Evolutionary conservation across 164 flowering plant genomes (phyloP), one percentile per base, ranked within the genome.

Genomic region (Kingdonia uniflora): DNA sequence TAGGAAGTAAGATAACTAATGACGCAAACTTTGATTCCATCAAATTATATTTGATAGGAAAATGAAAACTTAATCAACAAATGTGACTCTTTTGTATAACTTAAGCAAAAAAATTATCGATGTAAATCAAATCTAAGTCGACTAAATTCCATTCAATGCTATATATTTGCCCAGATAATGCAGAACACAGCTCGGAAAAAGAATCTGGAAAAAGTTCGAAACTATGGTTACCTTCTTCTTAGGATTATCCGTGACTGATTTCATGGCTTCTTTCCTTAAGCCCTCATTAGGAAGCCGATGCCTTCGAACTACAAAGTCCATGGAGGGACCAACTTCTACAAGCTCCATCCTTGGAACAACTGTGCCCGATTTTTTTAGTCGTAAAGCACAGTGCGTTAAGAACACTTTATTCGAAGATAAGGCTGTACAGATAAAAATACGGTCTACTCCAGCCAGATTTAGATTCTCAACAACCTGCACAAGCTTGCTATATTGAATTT

Each of bases 311-410:
- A 85, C 83, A 55, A 92, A 71, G 59, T 92, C 96, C 95, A 92
- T 85, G 43, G 96, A 87, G 2, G 98, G 98, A 17, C 98, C 98
- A 42, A 92, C 83, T 68, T 92, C 95, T 14, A 82, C 87, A 21
- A 92, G 72, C 64, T 92, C 96, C 72, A 84, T 82, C 63, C 79
- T 76, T 13, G 96, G 98, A 8, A 92, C 81, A 38, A 76, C 47
- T 17, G 95, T 73, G 51, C 96, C 96, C 12, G 98, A 92, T 66
- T 74, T 84, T 65, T 85, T 92, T n/a, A 92, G 69, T 24, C 77
- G 70, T 59, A 92, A 19, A 1, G 91, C 96, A 77, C 88, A 92
- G 53, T 88, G 98, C 35, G 84, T 80, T 22, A 92, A 71, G 52
- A 78, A 69, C 12, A 92, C 86, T 51, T 42, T 77, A 39, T 79